Conservation (phyloP, 768 basidiomycete species). For the Coprinopsis strossmayeri region DNA sequence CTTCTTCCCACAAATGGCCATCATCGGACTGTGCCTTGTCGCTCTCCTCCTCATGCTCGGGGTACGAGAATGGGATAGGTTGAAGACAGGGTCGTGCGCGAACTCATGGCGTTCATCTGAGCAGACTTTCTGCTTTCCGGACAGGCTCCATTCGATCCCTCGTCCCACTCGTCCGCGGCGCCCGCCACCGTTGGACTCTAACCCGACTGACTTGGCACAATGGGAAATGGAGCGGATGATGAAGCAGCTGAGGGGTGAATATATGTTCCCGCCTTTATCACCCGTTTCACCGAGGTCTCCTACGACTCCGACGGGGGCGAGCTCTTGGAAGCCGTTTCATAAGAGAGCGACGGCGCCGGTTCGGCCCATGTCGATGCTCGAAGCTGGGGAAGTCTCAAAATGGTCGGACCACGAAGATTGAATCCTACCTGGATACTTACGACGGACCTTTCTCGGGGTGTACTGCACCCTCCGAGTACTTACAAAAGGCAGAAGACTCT, state of each 20-base stretch:
- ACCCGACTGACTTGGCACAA: conserved; percentile 25
- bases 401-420: conserved; percentile 18
- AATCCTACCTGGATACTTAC: too few species aligned
- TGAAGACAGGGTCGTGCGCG: not conserved
- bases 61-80: conserved; percentile 31
- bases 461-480: too few species aligned
- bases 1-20: conserved; percentile 53
- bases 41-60: conserved; percentile 35
- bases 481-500: not conserved
- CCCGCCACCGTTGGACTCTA: conserved; percentile 17
- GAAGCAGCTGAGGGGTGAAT: conserved; percentile 33
- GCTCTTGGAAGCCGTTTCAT: conserved; percentile 1
- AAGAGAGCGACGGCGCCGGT: conserved; percentile 17
- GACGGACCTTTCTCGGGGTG: too few species aligned
- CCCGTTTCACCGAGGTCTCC: too few species aligned
- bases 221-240: conserved; percentile 30
- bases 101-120: too few species aligned
- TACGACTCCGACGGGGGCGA: conserved; percentile 13
- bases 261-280: conserved; percentile 35
- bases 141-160: not conserved
- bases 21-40: conserved; percentile 33
- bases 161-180: conserved; percentile 12
- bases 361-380: conserved; percentile 27
- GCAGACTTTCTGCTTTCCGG: conserved; percentile 1
- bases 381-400: conserved; percentile 24